phyloP scores from a whole-genome alignment of 1,139 yeast genomes.

The Kodamaea plutei region DNA sequence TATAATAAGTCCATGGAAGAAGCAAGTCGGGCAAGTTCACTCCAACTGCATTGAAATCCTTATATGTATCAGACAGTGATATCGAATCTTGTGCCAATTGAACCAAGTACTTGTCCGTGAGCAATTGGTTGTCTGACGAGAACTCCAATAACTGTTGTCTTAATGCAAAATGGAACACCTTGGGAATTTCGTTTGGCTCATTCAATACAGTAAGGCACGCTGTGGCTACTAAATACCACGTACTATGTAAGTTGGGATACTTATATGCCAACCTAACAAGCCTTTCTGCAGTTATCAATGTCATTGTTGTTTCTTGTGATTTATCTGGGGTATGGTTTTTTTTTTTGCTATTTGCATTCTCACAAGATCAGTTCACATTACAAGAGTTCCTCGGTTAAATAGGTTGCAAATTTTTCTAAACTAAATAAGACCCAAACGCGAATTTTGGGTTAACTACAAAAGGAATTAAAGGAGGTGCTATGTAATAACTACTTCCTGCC shows the following conservation, averaged over 20 bases:
- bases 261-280: constrained; percentile 54
- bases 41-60: constrained; percentile 41
- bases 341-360: too few relatives aligned
- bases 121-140: constrained; percentile 21
- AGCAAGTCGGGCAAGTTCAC: constrained; percentile 43
- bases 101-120: constrained; percentile 29
- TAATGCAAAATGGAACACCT: constrained; percentile 69
- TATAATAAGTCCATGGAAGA: constrained; percentile 38
- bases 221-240: constrained; percentile 79
- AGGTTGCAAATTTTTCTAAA: too few relatives aligned
- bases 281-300: constrained; percentile 56
- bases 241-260: constrained; percentile 40
- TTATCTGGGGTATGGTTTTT: constrained; percentile 7
- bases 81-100: constrained; percentile 40
- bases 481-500: constrained; percentile 9
- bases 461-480: too few relatives aligned
- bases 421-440: too few relatives aligned
- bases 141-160: constrained; percentile 43
- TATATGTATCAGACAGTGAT: constrained; percentile 34
- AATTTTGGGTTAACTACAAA: too few relatives aligned
- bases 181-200: constrained; percentile 76
- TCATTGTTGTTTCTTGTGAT: too few relatives aligned
- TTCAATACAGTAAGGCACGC: constrained; percentile 81
- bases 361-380: too few relatives aligned
- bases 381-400: too few relatives aligned